Evolutionary conservation across 352 stramenopile species (phyloP).

Genomic region (Paralagenidium karlingii): DNA sequence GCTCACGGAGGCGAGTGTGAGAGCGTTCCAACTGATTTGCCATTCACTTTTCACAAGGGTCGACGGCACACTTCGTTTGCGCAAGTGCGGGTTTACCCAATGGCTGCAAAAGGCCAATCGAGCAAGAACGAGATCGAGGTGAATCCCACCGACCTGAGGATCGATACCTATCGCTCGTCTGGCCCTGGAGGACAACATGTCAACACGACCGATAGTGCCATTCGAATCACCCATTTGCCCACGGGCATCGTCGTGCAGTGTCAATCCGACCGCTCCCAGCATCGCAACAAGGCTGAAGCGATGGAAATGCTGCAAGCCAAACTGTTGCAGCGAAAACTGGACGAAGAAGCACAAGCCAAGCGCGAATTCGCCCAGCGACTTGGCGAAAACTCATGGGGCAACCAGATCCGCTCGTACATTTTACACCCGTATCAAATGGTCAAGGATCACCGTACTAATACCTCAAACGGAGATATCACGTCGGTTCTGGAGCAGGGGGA

Average conservation of each 20-base stretch:
- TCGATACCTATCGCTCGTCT: slow-evolving; percentile 90
- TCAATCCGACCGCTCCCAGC: slow-evolving; percentile 90
- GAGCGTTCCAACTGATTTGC: background rate
- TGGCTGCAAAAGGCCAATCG: slow-evolving; percentile 18
- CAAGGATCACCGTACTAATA: slow-evolving; percentile 92
- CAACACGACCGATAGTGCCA: slow-evolving; percentile 94
- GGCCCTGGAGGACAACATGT: slow-evolving; percentile 94
- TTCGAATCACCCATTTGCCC: slow-evolving; percentile 93
- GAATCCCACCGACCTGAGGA: slow-evolving; percentile 80
- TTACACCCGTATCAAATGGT: slow-evolving; percentile 98
- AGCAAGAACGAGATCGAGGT: slow-evolving; percentile 36
- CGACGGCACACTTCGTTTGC: slow-evolving; percentile 94
- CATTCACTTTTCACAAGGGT: slow-evolving; percentile 4
- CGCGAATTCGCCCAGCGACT: slow-evolving; percentile 51
- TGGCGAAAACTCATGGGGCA: slow-evolving; percentile 67
- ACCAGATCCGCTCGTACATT: slow-evolving; percentile 93
- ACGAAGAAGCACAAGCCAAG: slow-evolving; percentile 24
- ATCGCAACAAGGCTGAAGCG: slow-evolving; percentile 89
- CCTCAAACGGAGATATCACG: slow-evolving; percentile 76
- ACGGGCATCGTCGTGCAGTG: slow-evolving; percentile 91
- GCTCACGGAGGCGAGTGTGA: too few relatives aligned
- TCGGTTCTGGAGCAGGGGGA: slow-evolving; percentile 89
- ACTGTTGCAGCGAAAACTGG: slow-evolving; percentile 56
- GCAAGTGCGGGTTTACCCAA: slow-evolving; percentile 62
- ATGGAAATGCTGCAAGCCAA: slow-evolving; percentile 74